Evolutionary conservation across 768 basidiomycete genomes (phyloP).

Genomic region (Phylloporus sp.): DNA sequence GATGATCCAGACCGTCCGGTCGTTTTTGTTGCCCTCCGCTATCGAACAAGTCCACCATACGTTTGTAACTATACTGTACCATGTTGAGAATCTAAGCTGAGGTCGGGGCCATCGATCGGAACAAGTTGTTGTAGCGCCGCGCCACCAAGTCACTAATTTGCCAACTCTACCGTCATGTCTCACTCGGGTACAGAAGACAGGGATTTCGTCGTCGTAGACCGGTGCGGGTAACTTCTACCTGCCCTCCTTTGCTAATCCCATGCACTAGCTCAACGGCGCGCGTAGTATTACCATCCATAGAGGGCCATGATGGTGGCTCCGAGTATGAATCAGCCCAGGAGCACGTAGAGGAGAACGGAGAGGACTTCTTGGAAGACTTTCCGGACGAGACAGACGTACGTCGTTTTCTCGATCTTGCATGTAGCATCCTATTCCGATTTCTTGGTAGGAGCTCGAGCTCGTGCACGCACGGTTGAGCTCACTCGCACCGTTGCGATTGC

Average conservation of each 20-base stretch:
- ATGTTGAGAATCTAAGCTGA: too few relatives aligned
- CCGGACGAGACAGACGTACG: constrained; percentile 83
- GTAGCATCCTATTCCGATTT: neutral
- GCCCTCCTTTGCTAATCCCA: constrained; percentile 2
- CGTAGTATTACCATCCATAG: constrained; percentile 43
- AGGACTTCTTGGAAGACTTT: constrained; percentile 70
- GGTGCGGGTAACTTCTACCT: constrained; percentile 11
- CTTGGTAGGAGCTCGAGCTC: constrained; percentile 75
- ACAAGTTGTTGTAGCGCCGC: neutral
- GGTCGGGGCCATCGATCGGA: too few relatives aligned
- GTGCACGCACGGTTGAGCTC: constrained; percentile 75
- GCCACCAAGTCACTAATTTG: neutral
- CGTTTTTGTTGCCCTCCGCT: too few relatives aligned
- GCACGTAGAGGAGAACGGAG: constrained; percentile 46
- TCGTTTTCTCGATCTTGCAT: neutral
- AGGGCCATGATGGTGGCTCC: constrained; percentile 25
- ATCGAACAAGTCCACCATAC: too few relatives aligned
- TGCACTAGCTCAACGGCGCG: constrained; percentile 35
- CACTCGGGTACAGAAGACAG: constrained; percentile 15
- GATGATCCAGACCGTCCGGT: too few relatives aligned
- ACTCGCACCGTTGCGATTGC: constrained; percentile 61
- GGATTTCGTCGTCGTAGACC: constrained; percentile 22
- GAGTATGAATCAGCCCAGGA: constrained; percentile 41
- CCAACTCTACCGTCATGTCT: constrained; percentile 15
- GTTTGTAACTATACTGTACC: too few relatives aligned